Conservation (phyloP, 1,284 basidiomycete species). For the Apiotrichum akiyoshidainum region DNA sequence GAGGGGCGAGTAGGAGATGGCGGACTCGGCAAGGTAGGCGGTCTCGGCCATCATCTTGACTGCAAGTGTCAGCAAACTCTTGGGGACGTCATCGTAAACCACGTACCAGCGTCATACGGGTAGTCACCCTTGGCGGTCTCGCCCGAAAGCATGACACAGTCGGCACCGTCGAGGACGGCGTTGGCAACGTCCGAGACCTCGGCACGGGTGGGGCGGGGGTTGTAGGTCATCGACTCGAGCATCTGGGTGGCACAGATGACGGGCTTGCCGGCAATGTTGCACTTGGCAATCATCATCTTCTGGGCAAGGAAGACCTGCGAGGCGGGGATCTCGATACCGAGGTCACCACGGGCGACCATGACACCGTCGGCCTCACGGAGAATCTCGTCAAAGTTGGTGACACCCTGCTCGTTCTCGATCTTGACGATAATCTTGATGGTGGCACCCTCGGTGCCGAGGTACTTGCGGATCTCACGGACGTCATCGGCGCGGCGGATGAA, state of each 20-base stretch:
- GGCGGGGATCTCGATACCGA: conserved; percentile 97
- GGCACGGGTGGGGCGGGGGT: conserved; percentile 92
- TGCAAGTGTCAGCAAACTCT: conserved; percentile 33
- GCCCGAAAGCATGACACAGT: conserved; percentile 98
- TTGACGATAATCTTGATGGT: conserved; percentile 97
- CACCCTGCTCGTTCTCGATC: conserved; percentile 97
- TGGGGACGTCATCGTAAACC: no score
- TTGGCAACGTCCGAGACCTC: conserved; percentile 98
- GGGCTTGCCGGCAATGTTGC: conserved; percentile 93
- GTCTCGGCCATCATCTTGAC: conserved; percentile 99
- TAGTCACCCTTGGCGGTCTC: conserved; percentile 96
- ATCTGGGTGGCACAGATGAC: conserved; percentile 99
- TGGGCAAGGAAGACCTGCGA: conserved; percentile 96
- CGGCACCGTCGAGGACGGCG: conserved; percentile 91
- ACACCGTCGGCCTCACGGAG: conserved; percentile 89
- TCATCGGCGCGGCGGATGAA: conserved; percentile 93
- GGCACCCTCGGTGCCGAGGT: conserved; percentile 86
- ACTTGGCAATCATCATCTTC: conserved; percentile 99
- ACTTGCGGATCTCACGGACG: conserved; percentile 82
- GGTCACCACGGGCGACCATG: conserved; percentile 97
- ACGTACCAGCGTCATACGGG: conserved; percentile 82
- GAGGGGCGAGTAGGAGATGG: conserved; percentile 87
- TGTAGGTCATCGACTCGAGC: conserved; percentile 99
- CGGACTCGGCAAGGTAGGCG: conserved; percentile 86
- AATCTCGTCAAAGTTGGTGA: conserved; percentile 97